These are phyloP conservation scores for Pseudovirgaria hyperparasitica DNA, from an alignment of 2,329 filamentous ascomycete species.

Conservation along the genomic window DNA sequence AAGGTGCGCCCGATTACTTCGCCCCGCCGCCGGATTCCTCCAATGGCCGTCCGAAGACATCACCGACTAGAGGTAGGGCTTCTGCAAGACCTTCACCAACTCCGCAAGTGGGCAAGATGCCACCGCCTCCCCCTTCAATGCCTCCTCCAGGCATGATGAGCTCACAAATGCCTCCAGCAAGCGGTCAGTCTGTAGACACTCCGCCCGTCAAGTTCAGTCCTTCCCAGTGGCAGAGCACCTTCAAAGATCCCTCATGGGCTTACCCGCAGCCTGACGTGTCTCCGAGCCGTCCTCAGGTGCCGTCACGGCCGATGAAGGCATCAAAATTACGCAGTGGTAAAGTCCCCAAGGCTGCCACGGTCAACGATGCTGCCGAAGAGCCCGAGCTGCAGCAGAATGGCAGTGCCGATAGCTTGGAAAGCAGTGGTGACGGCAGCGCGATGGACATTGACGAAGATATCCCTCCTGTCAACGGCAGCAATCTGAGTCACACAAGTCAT, in stretches of 20 bases:
- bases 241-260: constrained; percentile 30
- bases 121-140: constrained; percentile 14
- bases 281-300: background rate
- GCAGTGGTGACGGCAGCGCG: constrained; percentile 21
- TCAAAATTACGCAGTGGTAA: constrained; percentile 3
- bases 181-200: constrained; percentile 10
- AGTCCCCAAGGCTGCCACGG: constrained; percentile 16
- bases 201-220: constrained; percentile 26
- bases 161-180: constrained; percentile 10
- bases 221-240: constrained; percentile 30
- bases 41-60: constrained; percentile 11
- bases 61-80: no score
- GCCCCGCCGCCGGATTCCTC: constrained; percentile 12
- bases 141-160: constrained; percentile 11
- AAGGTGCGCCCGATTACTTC: constrained; percentile 31
- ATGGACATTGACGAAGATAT: constrained; percentile 35
- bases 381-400: constrained; percentile 14
- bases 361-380: constrained; percentile 18
- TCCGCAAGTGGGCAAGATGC: constrained; percentile 7
- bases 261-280: constrained; percentile 6
- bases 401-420: constrained; percentile 19
- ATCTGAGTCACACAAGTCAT: constrained; percentile 3
- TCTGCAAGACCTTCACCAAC: constrained; percentile 11
- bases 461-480: constrained; percentile 8
- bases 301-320: background rate